These are phyloP conservation scores for Boletus patriciae DNA, from an alignment of 768 basidiomycete genomes.

Conservation along the genomic window DNA sequence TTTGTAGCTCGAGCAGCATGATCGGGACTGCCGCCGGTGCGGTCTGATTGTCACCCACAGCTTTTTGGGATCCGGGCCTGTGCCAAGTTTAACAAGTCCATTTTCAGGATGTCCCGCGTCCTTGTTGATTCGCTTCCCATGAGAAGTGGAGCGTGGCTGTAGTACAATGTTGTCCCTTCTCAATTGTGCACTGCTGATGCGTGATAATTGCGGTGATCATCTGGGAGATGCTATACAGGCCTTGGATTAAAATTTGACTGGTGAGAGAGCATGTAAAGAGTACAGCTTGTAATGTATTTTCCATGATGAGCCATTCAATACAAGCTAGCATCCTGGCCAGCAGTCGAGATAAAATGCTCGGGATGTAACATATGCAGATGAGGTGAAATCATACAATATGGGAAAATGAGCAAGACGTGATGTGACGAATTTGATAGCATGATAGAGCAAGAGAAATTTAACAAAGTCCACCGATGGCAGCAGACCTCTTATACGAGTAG, in stretches of 20 bases:
- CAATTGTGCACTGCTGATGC: conserved; percentile 1
- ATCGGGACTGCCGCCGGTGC: conserved; percentile 4
- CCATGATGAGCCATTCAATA: conserved; percentile 16
- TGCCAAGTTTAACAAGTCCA: conserved; percentile 4
- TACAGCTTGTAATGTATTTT: conserved; percentile 27
- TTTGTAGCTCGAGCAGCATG: neutral
- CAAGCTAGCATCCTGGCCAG: conserved; percentile 24
- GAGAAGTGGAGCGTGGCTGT: conserved; percentile 20
- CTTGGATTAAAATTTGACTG: neutral
- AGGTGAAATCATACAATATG: conserved; percentile 11
- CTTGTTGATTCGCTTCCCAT: conserved; percentile 16
- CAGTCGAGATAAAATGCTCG: conserved; percentile 14
- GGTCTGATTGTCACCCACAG: conserved; percentile 16
- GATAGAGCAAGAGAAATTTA: neutral
- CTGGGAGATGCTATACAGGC: conserved; percentile 1
- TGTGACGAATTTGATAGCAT: conserved; percentile 3
- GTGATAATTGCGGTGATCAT: conserved; percentile 1
- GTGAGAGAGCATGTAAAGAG: conserved; percentile 13
- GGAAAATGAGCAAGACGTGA: neutral
- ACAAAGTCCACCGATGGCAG: neutral
- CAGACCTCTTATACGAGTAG: conserved; percentile 54
- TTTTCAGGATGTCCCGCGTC: neutral
- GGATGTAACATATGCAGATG: conserved; percentile 11
- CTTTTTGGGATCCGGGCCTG: neutral
- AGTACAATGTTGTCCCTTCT: neutral